These are phyloP conservation scores for Tulasnella sp. DNA, from an alignment of 768 basidiomycete species.

Conservation along the genomic window DNA sequence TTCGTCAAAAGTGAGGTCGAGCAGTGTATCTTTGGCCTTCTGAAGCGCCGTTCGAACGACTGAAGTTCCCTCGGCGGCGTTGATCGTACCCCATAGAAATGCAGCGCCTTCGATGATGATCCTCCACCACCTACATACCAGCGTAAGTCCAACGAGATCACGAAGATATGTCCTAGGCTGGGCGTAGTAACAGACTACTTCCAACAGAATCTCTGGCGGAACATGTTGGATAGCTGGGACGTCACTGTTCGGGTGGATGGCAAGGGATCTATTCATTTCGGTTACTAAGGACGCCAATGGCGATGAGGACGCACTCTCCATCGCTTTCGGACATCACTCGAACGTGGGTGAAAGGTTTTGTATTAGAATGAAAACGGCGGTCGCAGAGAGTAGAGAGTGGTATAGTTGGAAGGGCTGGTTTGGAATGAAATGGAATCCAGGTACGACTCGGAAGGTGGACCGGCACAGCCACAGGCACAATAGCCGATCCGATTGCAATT, in stretches of 20 bases:
- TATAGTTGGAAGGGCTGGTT: too few species aligned
- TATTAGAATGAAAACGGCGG: too few species aligned
- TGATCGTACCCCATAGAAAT: background rate
- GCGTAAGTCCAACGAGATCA: background rate
- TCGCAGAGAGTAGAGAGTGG: too few species aligned
- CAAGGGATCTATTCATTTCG: too few species aligned
- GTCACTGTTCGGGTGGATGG: background rate
- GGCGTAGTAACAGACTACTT: background rate
- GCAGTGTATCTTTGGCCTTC: background rate
- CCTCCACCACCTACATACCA: background rate
- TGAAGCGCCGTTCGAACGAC: background rate
- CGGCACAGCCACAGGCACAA: too few species aligned
- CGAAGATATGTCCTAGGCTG: background rate
- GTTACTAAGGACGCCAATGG: too few species aligned
- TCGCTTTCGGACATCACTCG: too few species aligned
- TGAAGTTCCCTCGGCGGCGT: background rate
- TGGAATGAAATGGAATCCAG: too few species aligned
- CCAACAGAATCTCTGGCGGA: background rate
- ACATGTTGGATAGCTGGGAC: background rate
- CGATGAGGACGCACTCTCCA: too few species aligned
- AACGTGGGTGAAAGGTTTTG: too few species aligned
- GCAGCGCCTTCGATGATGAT: background rate
- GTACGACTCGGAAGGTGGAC: too few species aligned
- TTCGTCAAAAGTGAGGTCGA: background rate
- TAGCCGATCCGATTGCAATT: too few species aligned